phyloP scores from a whole-genome alignment of 208 protist genomes.

The Vickermania ingenoplastis region DNA sequence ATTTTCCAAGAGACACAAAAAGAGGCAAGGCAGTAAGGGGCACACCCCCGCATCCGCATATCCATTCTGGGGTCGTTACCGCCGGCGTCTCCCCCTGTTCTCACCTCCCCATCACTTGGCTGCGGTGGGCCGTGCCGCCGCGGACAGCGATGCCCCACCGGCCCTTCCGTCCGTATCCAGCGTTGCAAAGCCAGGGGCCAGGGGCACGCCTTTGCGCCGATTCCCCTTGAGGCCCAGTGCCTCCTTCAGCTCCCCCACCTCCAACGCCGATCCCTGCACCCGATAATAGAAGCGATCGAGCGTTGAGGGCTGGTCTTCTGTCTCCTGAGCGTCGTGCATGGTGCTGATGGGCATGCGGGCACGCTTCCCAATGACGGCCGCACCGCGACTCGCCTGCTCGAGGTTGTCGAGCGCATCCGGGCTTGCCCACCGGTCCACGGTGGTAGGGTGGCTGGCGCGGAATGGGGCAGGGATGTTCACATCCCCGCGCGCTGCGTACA shows the following conservation, averaged over 20 bases:
- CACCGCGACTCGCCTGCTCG: constrained; percentile 71
- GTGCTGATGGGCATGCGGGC: constrained; percentile 76
- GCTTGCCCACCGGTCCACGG: constrained; percentile 55
- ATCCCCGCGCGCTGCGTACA: constrained; percentile 80
- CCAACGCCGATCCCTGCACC: constrained; percentile 62
- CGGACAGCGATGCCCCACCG: background rate
- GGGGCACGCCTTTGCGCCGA: constrained; percentile 32
- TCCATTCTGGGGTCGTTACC: too few relatives aligned
- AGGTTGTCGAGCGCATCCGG: constrained; percentile 64
- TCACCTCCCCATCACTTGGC: too few relatives aligned
- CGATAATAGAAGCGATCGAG: constrained; percentile 82
- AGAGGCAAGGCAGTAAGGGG: background rate
- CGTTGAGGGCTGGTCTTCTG: constrained; percentile 61
- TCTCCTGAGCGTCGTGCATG: constrained; percentile 82
- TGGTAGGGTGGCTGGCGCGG: constrained; percentile 72
- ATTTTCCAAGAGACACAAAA: background rate
- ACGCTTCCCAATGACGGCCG: constrained; percentile 69
- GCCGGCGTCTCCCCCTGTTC: too few relatives aligned
- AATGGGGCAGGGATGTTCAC: constrained; percentile 75
- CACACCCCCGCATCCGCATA: background rate
- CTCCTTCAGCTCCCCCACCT: constrained; percentile 82
- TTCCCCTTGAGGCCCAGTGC: constrained; percentile 83
- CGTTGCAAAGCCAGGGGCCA: constrained; percentile 61
- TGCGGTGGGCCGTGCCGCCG: background rate
- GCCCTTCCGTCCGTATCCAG: constrained; percentile 29